Evolutionary conservation across 257 asterid genomes (phyloP).

Genomic region (Nicotiana paniculata): DNA sequence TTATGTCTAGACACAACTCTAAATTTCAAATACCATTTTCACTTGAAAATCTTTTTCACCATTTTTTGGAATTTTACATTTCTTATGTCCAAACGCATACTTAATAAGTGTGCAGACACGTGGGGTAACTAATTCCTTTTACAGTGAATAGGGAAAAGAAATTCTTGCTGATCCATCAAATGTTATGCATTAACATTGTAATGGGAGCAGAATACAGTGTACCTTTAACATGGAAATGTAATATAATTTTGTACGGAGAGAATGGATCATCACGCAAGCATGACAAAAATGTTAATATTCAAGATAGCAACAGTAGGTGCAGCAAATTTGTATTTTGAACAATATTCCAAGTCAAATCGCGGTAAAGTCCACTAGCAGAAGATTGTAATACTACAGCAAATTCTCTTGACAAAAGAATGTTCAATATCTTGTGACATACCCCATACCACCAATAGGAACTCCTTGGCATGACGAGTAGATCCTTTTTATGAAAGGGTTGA

Average conservation of each 20-base stretch:
- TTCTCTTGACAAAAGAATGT: neutral
- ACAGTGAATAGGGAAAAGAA: neutral
- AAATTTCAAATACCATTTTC: too few relatives aligned
- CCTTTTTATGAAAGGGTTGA: constrained; percentile 86
- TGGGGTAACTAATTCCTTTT: neutral
- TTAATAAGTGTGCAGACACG: neutral
- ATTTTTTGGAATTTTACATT: too few relatives aligned
- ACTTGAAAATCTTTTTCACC: too few relatives aligned
- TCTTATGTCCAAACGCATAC: too few relatives aligned
- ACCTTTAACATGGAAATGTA: neutral
- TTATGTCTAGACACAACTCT: too few relatives aligned
- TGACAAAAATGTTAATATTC: neutral
- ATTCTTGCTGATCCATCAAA: neutral
- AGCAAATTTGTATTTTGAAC: neutral
- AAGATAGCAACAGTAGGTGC: neutral
- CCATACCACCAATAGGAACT: constrained; percentile 95
- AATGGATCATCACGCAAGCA: neutral
- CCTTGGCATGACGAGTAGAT: constrained; percentile 75
- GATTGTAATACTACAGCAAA: neutral
- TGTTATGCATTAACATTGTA: neutral
- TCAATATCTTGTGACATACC: constrained; percentile 38
- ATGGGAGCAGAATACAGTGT: neutral
- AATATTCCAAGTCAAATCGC: neutral
- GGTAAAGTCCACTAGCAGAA: neutral
- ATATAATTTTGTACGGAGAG: neutral